Evolutionary conservation across 345 rosid species (phyloP), one percentile per base, ranked within the genome.

Genomic region (Populus simonii): DNA sequence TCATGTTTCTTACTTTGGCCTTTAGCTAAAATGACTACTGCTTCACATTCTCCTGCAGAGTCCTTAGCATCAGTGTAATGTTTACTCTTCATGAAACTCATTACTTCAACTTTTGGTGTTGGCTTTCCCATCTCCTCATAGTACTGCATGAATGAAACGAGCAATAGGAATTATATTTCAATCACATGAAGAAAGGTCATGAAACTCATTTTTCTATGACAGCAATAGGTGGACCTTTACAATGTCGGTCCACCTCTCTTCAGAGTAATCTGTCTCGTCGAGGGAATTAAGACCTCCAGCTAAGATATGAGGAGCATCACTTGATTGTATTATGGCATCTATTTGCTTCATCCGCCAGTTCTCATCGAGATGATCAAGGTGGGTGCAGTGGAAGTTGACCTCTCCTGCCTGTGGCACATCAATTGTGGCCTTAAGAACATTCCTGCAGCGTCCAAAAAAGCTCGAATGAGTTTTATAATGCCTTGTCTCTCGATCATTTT

Each of bases 51-150:
- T 43, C 99, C 99, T 2, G 99, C 92, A 55, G 86, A 93, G 76
- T 92, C 96, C 87, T 95, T 93, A 2, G 98, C 93, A 85, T 95
- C 97, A 3, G 83, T 86, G 87, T 92, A 95, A 22, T 85, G 92
- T 74, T 85, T 88, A 79, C 84, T 85, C 90, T 92, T 95, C 73
- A 95, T 59, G 74, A 84, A 93, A 78, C 89, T 91, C 96, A 95
- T 93, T 62, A 95, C 97, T 65, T 95, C 91, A 27, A 87, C 92
- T 63, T 91, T 92, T 66, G 99, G 98, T 31, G 89, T 83, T 45
- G 98, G 99, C 87, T 95, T 95, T n/a, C 98, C 96, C 85, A 93
- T 91, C 81, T 93, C 97, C 83, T 95, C 97, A 47, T 95, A 90
- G 76, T 90, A 95, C 99, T 94, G 63, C 38, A 49, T 22, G 23